These are phyloP conservation scores for Metarhizium guizhouense DNA, from an alignment of 2,329 filamentous ascomycete species.

Conservation along the genomic window DNA sequence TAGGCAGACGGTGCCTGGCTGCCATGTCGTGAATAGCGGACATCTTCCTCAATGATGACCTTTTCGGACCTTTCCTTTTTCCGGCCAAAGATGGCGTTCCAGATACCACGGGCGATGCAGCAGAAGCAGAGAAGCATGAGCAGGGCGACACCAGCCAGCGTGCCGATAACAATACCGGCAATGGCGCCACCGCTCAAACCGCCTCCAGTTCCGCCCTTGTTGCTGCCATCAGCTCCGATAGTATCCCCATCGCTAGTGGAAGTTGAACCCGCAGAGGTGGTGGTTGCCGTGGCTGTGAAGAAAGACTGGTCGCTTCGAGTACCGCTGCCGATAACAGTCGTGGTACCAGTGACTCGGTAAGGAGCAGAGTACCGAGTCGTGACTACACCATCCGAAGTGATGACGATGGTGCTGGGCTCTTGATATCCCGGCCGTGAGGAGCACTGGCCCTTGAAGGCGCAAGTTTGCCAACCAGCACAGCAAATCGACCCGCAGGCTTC, in stretches of 20 bases:
- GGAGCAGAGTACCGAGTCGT: conserved; percentile 46
- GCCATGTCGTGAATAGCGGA: conserved; percentile 39
- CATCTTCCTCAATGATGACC: conserved; percentile 56
- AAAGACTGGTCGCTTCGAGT: conserved; percentile 34
- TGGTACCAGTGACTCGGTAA: conserved; percentile 45
- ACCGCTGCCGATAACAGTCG: conserved; percentile 44
- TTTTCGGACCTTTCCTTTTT: conserved; percentile 42
- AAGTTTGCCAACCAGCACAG: conserved; percentile 63
- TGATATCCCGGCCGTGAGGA: conserved; percentile 40
- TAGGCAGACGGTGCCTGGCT: conserved; percentile 31
- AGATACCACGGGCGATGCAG: conserved; percentile 57
- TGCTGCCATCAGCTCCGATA: conserved; percentile 26
- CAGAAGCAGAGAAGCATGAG: conserved; percentile 66
- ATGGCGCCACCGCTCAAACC: conserved; percentile 63
- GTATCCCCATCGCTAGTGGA: conserved; percentile 33
- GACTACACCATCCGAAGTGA: conserved; percentile 36
- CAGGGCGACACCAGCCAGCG: conserved; percentile 56
- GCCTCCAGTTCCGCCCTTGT: conserved; percentile 30
- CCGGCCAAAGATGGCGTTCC: conserved; percentile 55
- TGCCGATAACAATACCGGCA: conserved; percentile 71
- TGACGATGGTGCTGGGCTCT: conserved; percentile 30
- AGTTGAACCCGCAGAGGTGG: conserved; percentile 40
- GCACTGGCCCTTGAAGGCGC: conserved; percentile 51
- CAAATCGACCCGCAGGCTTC: conserved; percentile 59
- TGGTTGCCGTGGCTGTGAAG: conserved; percentile 39